phyloP scores from a whole-genome alignment of 495 filamentous ascomycete species.

The Aspergillus heteromorphus region DNA sequence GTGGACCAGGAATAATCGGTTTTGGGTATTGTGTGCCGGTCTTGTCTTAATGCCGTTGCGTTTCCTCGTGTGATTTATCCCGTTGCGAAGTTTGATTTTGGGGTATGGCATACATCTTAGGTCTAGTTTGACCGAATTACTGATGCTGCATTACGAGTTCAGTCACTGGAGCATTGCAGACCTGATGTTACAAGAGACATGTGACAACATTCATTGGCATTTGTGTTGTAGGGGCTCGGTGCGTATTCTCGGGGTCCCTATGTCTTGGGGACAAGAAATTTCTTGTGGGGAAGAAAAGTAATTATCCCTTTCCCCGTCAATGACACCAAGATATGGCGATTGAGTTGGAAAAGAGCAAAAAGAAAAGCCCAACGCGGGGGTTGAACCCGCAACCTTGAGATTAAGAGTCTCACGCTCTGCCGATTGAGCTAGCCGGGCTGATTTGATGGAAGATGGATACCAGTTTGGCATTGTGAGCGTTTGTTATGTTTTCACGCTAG shows the following conservation, averaged over 20 bases:
- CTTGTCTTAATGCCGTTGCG: neutral
- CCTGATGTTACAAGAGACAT: no score
- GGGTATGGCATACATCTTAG: neutral
- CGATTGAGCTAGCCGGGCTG: conserved; percentile 50
- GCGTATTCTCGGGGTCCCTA: no score
- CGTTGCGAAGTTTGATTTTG: neutral
- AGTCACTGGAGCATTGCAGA: no score
- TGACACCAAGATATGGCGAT: no score
- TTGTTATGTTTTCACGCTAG: neutral
- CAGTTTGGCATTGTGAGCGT: neutral
- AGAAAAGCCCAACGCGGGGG: conserved; percentile 48
- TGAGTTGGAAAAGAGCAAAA: neutral
- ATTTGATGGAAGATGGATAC: neutral
- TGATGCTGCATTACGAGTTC: no score
- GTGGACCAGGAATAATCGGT: conserved; percentile 1
- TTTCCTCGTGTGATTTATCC: neutral
- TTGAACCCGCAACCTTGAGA: conserved; percentile 54
- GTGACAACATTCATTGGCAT: no score
- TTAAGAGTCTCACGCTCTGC: conserved; percentile 57
- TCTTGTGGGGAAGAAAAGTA: no score
- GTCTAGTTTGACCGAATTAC: no score
- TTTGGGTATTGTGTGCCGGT: neutral
- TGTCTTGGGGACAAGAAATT: no score
- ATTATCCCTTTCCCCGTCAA: no score
- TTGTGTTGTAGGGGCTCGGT: no score